Percentiles rank a stretch among this genome's conserved stretches.
Evolutionary conservation across 2,329 filamentous ascomycete species (phyloP).

Genomic region (Chrysoporthe austroafricana): DNA sequence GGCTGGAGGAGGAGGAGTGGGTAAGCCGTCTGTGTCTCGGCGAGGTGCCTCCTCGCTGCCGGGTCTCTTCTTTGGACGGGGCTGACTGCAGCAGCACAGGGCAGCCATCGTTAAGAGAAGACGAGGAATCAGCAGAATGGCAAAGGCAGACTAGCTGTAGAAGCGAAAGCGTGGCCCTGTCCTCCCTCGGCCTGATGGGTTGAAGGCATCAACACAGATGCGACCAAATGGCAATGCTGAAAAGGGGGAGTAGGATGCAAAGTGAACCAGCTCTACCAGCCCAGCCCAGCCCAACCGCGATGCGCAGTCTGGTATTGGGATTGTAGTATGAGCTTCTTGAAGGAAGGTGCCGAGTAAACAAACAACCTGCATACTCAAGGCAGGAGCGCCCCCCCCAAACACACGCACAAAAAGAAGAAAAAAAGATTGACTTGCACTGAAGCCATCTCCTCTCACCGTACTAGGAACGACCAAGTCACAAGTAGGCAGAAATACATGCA

Average conservation of each 20-base stretch:
- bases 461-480: not conserved
- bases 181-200: not conserved
- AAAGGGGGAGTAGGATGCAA: not conserved
- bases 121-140: too few species aligned
- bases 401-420: too few species aligned
- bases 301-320: not conserved
- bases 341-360: constrained; percentile 4
- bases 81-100: constrained; percentile 41
- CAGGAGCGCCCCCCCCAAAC: not conserved
- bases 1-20: constrained; percentile 30
- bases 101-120: constrained; percentile 36
- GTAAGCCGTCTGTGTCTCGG: constrained; percentile 16
- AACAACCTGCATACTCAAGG: not conserved
- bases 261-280: not conserved
- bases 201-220: not conserved
- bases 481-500: too few species aligned
- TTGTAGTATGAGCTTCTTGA: not conserved
- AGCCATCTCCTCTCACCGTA: not conserved
- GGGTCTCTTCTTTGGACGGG: constrained; percentile 26
- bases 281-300: too few species aligned
- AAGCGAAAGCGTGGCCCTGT: too few species aligned
- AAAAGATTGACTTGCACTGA: not conserved
- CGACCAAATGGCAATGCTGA: too few species aligned
- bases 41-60: constrained; percentile 9
- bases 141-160: not conserved